Base-by-base conservation (phyloP, 2,329 filamentous ascomycete genomes). In the Parafenestella ontariensis region DNA sequence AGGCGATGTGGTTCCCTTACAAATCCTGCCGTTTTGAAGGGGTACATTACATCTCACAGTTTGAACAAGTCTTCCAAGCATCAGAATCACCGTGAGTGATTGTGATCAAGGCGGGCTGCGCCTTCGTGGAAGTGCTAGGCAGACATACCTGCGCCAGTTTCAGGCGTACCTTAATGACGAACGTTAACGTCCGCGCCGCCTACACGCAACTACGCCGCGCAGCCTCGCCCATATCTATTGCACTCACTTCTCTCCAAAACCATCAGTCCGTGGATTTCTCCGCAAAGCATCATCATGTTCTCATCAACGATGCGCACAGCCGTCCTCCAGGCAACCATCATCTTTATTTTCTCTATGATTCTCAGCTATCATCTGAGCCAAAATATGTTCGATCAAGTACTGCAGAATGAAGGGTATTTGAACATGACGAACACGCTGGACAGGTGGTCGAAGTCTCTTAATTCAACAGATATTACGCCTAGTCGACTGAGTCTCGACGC, bases 291-390 rank as follows among this genome's bases (percentile, higher is more conserved):
- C 7, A 44, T 5, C 28, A 59, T 62, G 56, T 45, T 43, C 20
- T 52, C 46, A 28, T 52, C 55, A 48, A 48, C 48, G 13, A 62
- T 57, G 59, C 54, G 59, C 41, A 59, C 37, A 5, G 43, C 39
- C 11, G 59, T 62, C 17, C 53, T 62, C 13, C 53, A 62, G 36
- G 49, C 59, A 15, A 57, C 56, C 26, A 39, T 39, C n/a, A 48
- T 62, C 49, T 53, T 28, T 40, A 47, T 40, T 10, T 8, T 54
- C 13, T 47, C 31, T 4, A 28, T 29, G 15, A 23, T 62, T 3
- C 41, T 54, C 33, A 20, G 17, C 17, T 56, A 57, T 33, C 47
- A 62, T 33, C 17, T 49, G 3, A 36, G 28, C 28, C 26, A 48
- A n/a, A 46, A 49, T 23, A 47, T 59, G 33, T 56, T 56, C 44